These are phyloP conservation scores for Coniochaeta pulveracea DNA, from an alignment of 2,329 filamentous ascomycete genomes.

Conservation along the genomic window DNA sequence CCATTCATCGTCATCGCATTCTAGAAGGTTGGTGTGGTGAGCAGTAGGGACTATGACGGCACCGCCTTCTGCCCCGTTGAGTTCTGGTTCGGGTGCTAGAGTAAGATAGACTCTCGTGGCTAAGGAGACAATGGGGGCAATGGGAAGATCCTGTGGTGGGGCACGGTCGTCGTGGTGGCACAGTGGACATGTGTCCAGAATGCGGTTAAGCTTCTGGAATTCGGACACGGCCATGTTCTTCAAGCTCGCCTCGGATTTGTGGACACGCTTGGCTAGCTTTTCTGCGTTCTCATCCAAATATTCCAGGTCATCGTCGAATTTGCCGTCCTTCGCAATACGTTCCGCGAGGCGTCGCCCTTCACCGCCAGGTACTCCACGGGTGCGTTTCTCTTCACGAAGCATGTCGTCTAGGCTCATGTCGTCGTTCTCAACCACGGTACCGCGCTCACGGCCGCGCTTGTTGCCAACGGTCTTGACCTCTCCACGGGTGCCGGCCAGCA, in stretches of 20 bases:
- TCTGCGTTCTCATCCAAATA: constrained; percentile 96
- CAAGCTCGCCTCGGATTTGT: constrained; percentile 79
- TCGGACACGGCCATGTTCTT: constrained; percentile 80
- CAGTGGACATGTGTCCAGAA: constrained; percentile 78
- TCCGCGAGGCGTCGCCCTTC: constrained; percentile 79
- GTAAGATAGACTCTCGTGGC: constrained; percentile 82
- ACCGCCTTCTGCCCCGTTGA: constrained; percentile 59
- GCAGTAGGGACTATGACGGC: constrained; percentile 83
- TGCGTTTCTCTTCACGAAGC: constrained; percentile 87
- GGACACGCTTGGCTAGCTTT: constrained; percentile 76
- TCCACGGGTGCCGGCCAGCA: constrained; percentile 61
- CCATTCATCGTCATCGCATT: constrained; percentile 99
- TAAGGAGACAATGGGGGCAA: constrained; percentile 77
- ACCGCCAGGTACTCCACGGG: constrained; percentile 63
- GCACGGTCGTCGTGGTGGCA: constrained; percentile 81
- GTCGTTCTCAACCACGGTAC: constrained; percentile 78
- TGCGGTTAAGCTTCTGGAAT: constrained; percentile 78
- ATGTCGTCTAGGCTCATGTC: constrained; percentile 97
- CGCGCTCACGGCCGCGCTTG: constrained; percentile 74
- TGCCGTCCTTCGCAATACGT: constrained; percentile 83
- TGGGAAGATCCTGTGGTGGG: constrained; percentile 51
- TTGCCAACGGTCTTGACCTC: constrained; percentile 73
- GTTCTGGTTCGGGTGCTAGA: constrained; percentile 77
- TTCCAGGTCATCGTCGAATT: constrained; percentile 85
- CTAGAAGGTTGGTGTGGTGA: constrained; percentile 82